These are phyloP conservation scores for Bruguiera gymnorhiza DNA, from an alignment of 345 rosid genomes.

Conservation along the genomic window DNA sequence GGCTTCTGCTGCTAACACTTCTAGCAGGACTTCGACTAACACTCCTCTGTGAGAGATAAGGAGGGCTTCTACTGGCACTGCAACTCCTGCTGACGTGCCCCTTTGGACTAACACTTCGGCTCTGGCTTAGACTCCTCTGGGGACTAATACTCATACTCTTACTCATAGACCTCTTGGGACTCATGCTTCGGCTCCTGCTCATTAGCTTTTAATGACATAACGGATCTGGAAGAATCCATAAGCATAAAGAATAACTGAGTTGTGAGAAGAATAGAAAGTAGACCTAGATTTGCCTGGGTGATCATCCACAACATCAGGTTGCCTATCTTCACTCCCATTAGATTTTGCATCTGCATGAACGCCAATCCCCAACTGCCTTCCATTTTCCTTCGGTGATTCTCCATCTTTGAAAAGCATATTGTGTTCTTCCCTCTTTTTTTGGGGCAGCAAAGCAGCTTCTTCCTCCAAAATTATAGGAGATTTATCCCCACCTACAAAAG, in stretches of 20 bases:
- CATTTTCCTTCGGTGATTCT: constrained; percentile 56
- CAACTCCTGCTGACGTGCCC: constrained; percentile 34
- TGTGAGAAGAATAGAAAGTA: constrained; percentile 39
- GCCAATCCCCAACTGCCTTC: constrained; percentile 55
- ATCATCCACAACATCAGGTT: constrained; percentile 78
- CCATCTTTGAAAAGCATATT: constrained; percentile 41
- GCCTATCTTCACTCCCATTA: constrained; percentile 61
- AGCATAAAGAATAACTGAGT: constrained; percentile 40
- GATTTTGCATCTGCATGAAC: constrained; percentile 40
- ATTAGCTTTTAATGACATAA: constrained; percentile 54
- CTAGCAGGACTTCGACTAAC: constrained; percentile 48
- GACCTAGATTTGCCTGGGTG: constrained; percentile 90
- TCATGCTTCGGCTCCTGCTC: constrained; percentile 90
- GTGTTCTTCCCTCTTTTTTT: constrained; percentile 39
- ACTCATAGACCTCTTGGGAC: constrained; percentile 74
- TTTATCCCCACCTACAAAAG: constrained; percentile 35
- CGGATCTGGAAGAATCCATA: constrained; percentile 37
- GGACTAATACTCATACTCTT: constrained; percentile 87
- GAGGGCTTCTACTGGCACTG: constrained; percentile 36
- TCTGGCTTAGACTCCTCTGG: constrained; percentile 57
- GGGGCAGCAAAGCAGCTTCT: constrained; percentile 43
- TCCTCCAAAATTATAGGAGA: constrained; percentile 40
- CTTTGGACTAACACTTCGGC: constrained; percentile 61
- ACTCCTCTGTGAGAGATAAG: constrained; percentile 30
- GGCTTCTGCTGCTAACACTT: constrained; percentile 49